These are phyloP conservation scores for Backusella morwellensis DNA, from an alignment of 192 early-diverging fungal genomes.

Conservation along the genomic window DNA sequence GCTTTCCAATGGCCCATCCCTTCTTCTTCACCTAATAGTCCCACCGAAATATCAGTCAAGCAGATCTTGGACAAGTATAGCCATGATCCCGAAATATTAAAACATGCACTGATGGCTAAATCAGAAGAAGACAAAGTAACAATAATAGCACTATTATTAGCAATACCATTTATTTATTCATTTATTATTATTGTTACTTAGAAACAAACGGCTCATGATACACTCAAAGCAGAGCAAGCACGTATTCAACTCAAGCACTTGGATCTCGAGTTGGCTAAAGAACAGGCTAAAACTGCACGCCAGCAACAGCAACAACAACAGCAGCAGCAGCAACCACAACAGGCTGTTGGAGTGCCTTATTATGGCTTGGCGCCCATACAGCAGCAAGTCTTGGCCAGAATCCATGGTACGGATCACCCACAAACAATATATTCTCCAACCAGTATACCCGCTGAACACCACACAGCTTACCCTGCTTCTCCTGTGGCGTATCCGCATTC, in stretches of 20 bases:
- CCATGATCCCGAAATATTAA: constrained; percentile 29
- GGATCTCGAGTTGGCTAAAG: constrained; percentile 30
- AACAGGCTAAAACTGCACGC: constrained; percentile 13
- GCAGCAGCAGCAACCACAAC: background rate
- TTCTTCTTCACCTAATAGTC: constrained; percentile 11
- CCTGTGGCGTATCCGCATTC: constrained; percentile 29
- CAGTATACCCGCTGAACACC: background rate
- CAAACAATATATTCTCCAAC: background rate
- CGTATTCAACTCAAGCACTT: constrained; percentile 31
- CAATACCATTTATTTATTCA: background rate
- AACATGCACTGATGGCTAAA: constrained; percentile 27
- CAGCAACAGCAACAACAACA: background rate
- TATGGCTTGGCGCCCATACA: constrained; percentile 26
- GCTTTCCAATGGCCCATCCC: constrained; percentile 30
- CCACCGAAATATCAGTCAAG: constrained; percentile 23
- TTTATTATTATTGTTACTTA: background rate
- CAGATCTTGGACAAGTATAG: constrained; percentile 27
- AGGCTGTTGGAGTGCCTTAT: background rate
- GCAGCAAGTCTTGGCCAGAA: constrained; percentile 33
- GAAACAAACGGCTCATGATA: constrained; percentile 32
- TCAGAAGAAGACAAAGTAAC: constrained; percentile 33
- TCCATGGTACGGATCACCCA: constrained; percentile 19
- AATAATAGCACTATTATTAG: background rate
- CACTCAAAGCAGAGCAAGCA: constrained; percentile 24
- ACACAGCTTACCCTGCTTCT: constrained; percentile 11